Evolutionary conservation across 495 filamentous ascomycete genomes (phyloP).

Genomic region (Penicillium paxilli): DNA sequence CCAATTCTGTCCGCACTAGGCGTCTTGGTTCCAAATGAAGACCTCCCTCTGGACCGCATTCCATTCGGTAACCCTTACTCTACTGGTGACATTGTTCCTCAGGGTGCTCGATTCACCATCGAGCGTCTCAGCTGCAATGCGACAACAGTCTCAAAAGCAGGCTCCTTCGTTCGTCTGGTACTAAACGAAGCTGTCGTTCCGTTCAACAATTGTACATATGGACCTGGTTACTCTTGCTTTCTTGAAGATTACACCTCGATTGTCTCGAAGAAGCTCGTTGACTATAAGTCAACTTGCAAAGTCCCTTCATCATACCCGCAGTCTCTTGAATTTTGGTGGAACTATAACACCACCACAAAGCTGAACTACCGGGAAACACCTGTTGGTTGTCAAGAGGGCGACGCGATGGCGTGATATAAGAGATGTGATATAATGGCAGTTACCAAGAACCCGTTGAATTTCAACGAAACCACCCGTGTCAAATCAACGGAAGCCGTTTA

Average conservation of each 20-base stretch:
- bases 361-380: conserved; percentile 4
- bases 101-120: conserved; percentile 50
- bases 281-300: conserved; percentile 12
- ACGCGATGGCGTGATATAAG: background rate
- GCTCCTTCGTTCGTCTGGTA: conserved; percentile 21
- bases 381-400: conserved; percentile 7
- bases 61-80: conserved; percentile 40
- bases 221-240: conserved; percentile 25
- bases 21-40: conserved; percentile 37
- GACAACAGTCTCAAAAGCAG: conserved; percentile 26
- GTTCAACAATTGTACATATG: conserved; percentile 15
- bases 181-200: conserved; percentile 30
- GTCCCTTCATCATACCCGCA: conserved; percentile 16
- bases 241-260: conserved; percentile 16
- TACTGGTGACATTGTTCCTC: conserved; percentile 52
- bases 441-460: too few species aligned
- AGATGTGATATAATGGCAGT: too few species aligned
- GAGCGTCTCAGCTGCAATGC: conserved; percentile 45
- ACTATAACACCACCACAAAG: conserved; percentile 17
- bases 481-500: too few species aligned
- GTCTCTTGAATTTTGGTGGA: conserved; percentile 28
- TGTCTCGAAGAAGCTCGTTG: conserved; percentile 11
- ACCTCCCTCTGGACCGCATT: conserved; percentile 44
- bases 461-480: too few species aligned
- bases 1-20: conserved; percentile 51